phyloP scores from a whole-genome alignment of 1,284 basidiomycete species.

The Rhodotorula glutinis region DNA sequence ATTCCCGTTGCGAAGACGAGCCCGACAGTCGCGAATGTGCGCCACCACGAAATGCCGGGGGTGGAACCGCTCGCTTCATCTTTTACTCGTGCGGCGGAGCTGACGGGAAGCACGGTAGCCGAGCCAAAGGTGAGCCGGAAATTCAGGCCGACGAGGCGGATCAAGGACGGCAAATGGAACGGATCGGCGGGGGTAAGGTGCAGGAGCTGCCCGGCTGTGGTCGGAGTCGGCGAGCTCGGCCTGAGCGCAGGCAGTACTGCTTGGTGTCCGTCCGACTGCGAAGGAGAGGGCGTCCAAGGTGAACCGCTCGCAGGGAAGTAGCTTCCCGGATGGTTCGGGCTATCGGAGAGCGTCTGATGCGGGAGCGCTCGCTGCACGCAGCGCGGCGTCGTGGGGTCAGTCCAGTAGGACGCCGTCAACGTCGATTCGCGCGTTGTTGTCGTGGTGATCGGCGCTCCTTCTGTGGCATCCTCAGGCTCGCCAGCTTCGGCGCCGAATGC shows the following conservation, averaged over 20 bases:
- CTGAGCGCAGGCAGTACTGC: not conserved
- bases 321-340: not conserved
- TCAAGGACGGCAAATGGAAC: conserved; percentile 33
- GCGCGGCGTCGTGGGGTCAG: conserved; percentile 23
- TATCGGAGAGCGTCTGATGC: not conserved
- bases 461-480: not conserved
- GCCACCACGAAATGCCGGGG: conserved; percentile 1
- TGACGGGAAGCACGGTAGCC: not conserved
- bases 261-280: not conserved
- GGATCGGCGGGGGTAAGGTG: conserved; percentile 18
- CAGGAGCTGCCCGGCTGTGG: conserved; percentile 1
- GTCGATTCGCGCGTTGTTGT: not conserved
- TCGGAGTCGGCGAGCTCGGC: not conserved
- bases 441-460: not conserved
- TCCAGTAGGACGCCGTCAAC: not conserved
- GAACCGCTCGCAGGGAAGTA: conserved; percentile 11
- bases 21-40: conserved; percentile 3
- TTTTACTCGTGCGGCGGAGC: not conserved
- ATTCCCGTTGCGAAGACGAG: conserved; percentile 29
- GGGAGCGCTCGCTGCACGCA: not conserved
- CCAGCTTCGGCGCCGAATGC: too few relatives aligned
- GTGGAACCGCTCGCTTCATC: not conserved
- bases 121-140: conserved; percentile 27
- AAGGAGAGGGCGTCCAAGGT: not conserved
- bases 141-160: conserved; percentile 38